These are phyloP conservation scores for Curvularia eragrostidis DNA, from an alignment of 2,329 filamentous ascomycete genomes.

Conservation along the genomic window DNA sequence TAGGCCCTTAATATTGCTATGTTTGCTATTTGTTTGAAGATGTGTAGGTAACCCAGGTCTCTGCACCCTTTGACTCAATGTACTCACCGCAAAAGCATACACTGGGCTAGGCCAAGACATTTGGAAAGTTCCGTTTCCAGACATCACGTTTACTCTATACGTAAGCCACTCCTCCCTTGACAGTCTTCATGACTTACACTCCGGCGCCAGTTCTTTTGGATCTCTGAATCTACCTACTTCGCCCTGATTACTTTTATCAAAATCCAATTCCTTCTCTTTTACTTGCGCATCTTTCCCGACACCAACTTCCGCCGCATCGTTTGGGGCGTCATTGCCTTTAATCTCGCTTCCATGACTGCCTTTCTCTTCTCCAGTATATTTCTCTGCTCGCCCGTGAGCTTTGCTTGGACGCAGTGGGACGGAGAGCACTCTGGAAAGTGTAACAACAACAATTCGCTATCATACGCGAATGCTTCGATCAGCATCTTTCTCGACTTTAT, in stretches of 20 bases:
- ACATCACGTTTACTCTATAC: background rate
- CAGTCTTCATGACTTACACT: background rate
- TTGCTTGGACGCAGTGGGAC: conserved; percentile 38
- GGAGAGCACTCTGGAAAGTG: conserved; percentile 34
- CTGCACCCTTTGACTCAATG: background rate
- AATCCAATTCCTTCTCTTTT: conserved; percentile 41
- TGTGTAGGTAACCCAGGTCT: background rate
- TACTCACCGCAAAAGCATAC: background rate
- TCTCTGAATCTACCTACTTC: conserved; percentile 32
- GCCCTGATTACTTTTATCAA: conserved; percentile 32
- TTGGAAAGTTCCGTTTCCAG: background rate
- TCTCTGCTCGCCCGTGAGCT: conserved; percentile 33
- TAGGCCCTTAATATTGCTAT: background rate
- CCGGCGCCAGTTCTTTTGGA: conserved; percentile 31
- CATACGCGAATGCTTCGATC: conserved; percentile 36
- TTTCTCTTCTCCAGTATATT: conserved; percentile 27
- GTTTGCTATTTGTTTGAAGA: background rate
- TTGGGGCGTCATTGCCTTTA: conserved; percentile 23
- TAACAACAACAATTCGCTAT: conserved; percentile 34
- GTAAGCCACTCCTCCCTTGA: background rate
- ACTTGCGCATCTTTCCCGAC: conserved; percentile 42
- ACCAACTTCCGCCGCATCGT: conserved; percentile 22
- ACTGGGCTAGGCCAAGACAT: background rate
- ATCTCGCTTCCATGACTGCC: conserved; percentile 26
- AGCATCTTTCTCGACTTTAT: conserved; percentile 45